Conservation (phyloP, 768 basidiomycete species). For the Cystobasidium ongulense region DNA sequence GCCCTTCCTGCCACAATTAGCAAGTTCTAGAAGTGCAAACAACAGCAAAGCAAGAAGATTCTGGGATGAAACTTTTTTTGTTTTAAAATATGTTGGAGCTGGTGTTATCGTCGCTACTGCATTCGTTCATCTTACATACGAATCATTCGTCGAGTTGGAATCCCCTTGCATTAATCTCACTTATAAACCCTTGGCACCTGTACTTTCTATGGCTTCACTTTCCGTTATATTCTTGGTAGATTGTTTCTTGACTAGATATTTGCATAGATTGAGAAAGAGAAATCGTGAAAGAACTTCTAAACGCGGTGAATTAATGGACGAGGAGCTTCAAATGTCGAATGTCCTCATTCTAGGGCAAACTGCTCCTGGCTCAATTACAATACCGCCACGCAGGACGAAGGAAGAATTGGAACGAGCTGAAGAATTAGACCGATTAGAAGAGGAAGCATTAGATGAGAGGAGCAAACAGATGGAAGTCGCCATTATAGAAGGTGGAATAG, state of each 20-base stretch:
- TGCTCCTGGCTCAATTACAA: neutral
- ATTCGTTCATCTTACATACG: neutral
- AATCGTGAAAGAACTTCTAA: neutral
- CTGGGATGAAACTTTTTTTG: neutral
- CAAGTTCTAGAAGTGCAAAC: neutral
- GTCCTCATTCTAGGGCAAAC: neutral
- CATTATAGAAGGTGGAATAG: neutral
- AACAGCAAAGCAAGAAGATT: neutral
- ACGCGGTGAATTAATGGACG: neutral
- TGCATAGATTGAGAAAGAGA: neutral
- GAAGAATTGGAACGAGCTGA: neutral
- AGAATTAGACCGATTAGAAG: neutral
- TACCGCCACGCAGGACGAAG: neutral
- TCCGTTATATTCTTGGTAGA: neutral
- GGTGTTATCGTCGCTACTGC: slow-evolving; percentile 1
- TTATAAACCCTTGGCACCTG: slow-evolving; percentile 9
- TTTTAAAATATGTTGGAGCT: neutral
- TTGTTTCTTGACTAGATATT: slow-evolving; percentile 1
- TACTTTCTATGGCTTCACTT: neutral
- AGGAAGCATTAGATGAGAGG: neutral
- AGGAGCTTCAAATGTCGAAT: neutral
- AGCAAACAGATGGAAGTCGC: neutral
- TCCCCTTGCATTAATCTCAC: neutral
- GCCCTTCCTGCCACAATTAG: slow-evolving; percentile 2
- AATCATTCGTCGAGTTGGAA: neutral